Percentiles rank a stretch among this genome's conserved stretches.
Conservation (phyloP, 2,329 filamentous ascomycete species). For the Pyrenochaeta sp. region DNA sequence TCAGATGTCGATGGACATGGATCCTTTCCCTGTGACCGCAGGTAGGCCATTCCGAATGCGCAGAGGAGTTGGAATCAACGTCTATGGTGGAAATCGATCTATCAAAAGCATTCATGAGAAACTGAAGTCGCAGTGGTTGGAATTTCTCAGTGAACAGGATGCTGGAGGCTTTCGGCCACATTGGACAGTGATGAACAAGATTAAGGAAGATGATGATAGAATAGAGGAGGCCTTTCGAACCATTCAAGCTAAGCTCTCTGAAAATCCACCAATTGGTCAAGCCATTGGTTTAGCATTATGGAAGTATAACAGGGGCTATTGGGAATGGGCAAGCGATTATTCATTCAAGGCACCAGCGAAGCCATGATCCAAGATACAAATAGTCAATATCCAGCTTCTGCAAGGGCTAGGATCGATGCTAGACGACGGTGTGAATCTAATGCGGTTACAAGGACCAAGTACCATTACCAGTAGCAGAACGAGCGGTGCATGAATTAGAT, state of each 20-base stretch:
- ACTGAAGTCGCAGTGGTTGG: constrained; percentile 46
- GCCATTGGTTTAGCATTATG: constrained; percentile 52
- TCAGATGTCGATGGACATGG: constrained; percentile 34
- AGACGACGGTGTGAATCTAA: no score
- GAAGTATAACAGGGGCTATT: constrained; percentile 52
- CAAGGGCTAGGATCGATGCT: background rate
- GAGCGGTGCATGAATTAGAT: no score
- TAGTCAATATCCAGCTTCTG: no score
- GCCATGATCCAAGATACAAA: constrained; percentile 2
- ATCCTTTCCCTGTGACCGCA: constrained; percentile 48
- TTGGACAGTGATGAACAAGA: constrained; percentile 59
- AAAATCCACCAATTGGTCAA: constrained; percentile 40
- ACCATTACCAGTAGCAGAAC: no score
- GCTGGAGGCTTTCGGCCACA: constrained; percentile 49
- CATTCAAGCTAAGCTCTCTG: constrained; percentile 38
- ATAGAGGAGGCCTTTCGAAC: constrained; percentile 48
- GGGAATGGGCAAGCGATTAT: constrained; percentile 49
- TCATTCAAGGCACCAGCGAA: constrained; percentile 33
- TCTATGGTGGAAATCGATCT: constrained; percentile 41
- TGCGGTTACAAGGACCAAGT: no score
- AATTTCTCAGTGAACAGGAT: constrained; percentile 54
- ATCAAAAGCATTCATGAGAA: constrained; percentile 46
- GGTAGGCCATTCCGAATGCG: constrained; percentile 51
- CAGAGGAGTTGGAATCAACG: constrained; percentile 50
- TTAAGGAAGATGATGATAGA: constrained; percentile 49